Evolutionary conservation across 331 rosid species (phyloP), one percentile per base, ranked within the genome.

Genomic region (Phaseolus coccineus): DNA sequence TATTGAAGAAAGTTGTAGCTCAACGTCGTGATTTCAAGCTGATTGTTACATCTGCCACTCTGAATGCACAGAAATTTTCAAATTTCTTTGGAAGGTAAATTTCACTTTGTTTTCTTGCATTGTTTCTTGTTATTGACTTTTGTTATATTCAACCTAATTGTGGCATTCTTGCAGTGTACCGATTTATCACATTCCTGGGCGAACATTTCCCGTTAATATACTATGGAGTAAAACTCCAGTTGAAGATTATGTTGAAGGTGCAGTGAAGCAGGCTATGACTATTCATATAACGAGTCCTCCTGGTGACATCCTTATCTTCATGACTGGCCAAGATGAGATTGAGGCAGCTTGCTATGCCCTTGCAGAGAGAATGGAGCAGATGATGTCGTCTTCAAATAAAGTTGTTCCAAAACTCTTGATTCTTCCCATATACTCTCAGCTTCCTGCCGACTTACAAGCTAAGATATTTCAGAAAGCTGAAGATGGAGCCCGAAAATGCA

Each of bases 311-410:
- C 99, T 95, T 71, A 95, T 95, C 79, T 95, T 95, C 86, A 93
- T 93, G 99, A 95, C 98, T 25, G 99, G 99, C 76, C 99, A 93
- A 87, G 99, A 95, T 71, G 99, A 95, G 93, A 95, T 95, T 53
- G 99, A 95, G 88, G 99, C 99, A 27, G 99, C 98, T 47, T 95
- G 99, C 85, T 93, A 87, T 81, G 77, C 99, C 69, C 93, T 95
- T 76, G 98, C 97, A 6, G 99, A 95, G 81, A 89, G 99, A 46
- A 81, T 95, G 85, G 98, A 95, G 81, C 98, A 95, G 82, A 93
- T 95, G 81, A 56, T 87, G 47, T 85, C 97, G 40, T 78, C 93
- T 66, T 74, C 99, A 7, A 84, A 88, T 16, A 95, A 91, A 79
- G 93, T 66, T 5, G 98, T 95, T 61, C 95, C 97, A 8, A 90